Conservation (phyloP, 352 stramenopile genomes). For the Pythium diclinum region DNA sequence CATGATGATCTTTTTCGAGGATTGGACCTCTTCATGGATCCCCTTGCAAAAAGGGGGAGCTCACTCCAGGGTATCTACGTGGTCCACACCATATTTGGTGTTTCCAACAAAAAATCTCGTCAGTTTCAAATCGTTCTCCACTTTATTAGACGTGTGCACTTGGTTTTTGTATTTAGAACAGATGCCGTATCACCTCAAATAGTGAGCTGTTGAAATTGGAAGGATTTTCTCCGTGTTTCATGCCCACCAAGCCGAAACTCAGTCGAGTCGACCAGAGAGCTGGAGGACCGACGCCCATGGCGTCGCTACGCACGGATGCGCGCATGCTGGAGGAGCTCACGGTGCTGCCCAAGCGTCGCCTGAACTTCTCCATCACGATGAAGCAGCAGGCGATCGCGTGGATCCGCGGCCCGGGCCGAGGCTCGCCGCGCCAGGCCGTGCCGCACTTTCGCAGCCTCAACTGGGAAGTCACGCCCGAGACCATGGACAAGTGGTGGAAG, state of each 20-base stretch:
- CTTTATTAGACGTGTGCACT: conserved; percentile 6
- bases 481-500: conserved; percentile 28
- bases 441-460: conserved; percentile 25
- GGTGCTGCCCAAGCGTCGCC: conserved; percentile 19
- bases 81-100: background rate
- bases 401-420: conserved; percentile 23
- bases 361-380: conserved; percentile 25
- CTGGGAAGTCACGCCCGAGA: conserved; percentile 26
- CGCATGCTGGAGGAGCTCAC: background rate
- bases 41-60: background rate
- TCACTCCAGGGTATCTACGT: background rate
- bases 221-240: conserved; percentile 8
- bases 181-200: background rate
- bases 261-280: background rate
- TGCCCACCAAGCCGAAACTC: conserved; percentile 2
- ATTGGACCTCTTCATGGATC: background rate
- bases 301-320: conserved; percentile 7
- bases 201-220: conserved; percentile 12
- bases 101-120: background rate
- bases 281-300: background rate
- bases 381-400: conserved; percentile 31
- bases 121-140: conserved; percentile 7
- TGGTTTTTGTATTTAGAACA: conserved; percentile 18
- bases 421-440: conserved; percentile 18
- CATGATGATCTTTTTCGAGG: conserved; percentile 16